Evolutionary conservation across 78 protist genomes (phyloP).

Genomic region (Dictyostelium discoideum): DNA sequence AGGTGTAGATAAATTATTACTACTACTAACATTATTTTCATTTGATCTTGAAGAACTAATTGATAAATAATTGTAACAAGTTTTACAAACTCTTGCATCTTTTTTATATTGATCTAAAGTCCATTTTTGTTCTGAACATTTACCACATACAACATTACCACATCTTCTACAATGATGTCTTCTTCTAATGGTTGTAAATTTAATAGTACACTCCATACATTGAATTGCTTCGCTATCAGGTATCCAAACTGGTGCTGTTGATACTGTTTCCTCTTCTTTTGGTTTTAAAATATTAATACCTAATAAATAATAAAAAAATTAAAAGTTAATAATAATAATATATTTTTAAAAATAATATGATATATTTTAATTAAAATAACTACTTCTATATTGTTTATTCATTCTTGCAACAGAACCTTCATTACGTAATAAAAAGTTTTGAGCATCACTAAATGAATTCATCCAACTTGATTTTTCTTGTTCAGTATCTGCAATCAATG

Average conservation of each 20-base stretch:
- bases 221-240: conserved; percentile 67
- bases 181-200: conserved; percentile 71
- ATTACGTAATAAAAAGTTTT: conserved; percentile 28
- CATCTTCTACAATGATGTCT: conserved; percentile 83
- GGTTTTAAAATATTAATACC: neutral
- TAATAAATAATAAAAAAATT: neutral
- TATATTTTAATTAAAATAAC: neutral
- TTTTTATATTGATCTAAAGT: conserved; percentile 59
- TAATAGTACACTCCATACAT: conserved; percentile 69
- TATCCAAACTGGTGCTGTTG: conserved; percentile 80
- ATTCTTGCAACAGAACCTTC: conserved; percentile 77
- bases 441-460: neutral
- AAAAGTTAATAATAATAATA: neutral
- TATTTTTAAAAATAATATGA: neutral
- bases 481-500: conserved; percentile 76
- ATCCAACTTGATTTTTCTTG: conserved; percentile 70
- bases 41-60: conserved; percentile 17
- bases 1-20: neutral
- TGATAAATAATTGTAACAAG: conserved; percentile 60
- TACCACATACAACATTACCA: conserved; percentile 82
- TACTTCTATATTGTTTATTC: conserved; percentile 66
- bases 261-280: neutral
- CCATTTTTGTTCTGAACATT: conserved; percentile 57
- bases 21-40: neutral
- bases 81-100: conserved; percentile 74